Evolutionary conservation across 2,329 filamentous ascomycete species (phyloP).

Genomic region (Aspergillus novofumigatus): DNA sequence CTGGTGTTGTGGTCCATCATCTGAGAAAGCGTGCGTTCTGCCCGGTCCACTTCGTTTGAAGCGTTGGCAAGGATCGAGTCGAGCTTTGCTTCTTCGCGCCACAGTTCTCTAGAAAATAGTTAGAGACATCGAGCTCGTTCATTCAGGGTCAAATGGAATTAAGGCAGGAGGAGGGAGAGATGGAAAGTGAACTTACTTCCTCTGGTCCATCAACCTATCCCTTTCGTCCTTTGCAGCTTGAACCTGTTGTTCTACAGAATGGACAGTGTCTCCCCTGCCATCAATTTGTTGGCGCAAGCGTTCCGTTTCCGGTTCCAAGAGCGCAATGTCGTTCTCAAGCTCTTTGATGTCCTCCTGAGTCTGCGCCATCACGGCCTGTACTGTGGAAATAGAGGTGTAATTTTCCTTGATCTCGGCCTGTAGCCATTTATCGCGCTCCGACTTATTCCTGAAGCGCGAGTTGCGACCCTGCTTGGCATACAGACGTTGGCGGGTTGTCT

Average conservation of each 20-base stretch:
- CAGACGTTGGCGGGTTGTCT: slow-evolving; percentile 70
- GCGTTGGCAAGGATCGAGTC: slow-evolving; percentile 72
- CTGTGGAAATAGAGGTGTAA: slow-evolving; percentile 68
- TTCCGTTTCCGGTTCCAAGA: slow-evolving; percentile 68
- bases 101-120: slow-evolving; percentile 53
- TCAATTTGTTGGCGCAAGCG: slow-evolving; percentile 69
- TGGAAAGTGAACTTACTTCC: slow-evolving; percentile 53
- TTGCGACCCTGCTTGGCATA: slow-evolving; percentile 90
- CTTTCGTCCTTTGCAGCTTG: slow-evolving; percentile 72
- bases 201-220: slow-evolving; percentile 77
- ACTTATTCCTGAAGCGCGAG: slow-evolving; percentile 81
- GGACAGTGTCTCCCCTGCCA: slow-evolving; percentile 71
- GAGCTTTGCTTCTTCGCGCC: slow-evolving; percentile 84
- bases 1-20: slow-evolving; percentile 89
- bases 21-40: slow-evolving; percentile 72
- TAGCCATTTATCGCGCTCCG: slow-evolving; percentile 80
- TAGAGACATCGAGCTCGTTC: slow-evolving; percentile 2
- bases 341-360: slow-evolving; percentile 75
- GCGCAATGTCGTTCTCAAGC: slow-evolving; percentile 66
- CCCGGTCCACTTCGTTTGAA: slow-evolving; percentile 69
- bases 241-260: slow-evolving; percentile 67
- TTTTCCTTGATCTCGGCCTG: slow-evolving; percentile 76
- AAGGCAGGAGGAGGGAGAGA: background rate
- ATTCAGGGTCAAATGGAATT: background rate
- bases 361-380: slow-evolving; percentile 80